Evolutionary conservation across 257 asterid species (phyloP).

Genomic region (Anisodus tanguticus): DNA sequence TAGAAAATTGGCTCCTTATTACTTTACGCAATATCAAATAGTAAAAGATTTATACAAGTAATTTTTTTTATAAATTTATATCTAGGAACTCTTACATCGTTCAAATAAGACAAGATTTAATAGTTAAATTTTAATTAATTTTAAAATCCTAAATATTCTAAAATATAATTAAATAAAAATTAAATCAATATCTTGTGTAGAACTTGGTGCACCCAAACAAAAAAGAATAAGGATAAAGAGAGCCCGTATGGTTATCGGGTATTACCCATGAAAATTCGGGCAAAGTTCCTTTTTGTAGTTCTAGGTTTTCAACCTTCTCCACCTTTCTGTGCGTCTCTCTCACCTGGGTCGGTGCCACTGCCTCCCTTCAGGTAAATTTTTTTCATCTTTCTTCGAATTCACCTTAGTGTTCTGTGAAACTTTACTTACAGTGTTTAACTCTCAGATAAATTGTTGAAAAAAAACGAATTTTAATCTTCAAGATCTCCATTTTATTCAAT

Average conservation of each 20-base stretch:
- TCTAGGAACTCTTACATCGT: neutral
- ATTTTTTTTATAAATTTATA: too few relatives aligned
- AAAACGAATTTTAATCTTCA: neutral
- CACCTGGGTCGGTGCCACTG: slow-evolving; percentile 17
- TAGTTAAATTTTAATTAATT: neutral
- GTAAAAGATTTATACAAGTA: neutral
- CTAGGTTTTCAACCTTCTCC: neutral
- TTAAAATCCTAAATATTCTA: neutral
- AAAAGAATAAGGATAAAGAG: too few relatives aligned
- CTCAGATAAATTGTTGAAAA: neutral
- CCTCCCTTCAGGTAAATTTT: neutral
- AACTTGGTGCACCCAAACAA: too few relatives aligned
- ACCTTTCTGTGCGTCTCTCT: neutral
- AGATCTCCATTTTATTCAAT: neutral
- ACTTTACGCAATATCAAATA: too few relatives aligned
- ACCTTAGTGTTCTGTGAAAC: neutral
- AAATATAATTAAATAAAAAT: neutral
- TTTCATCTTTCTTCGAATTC: neutral
- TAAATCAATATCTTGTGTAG: too few relatives aligned
- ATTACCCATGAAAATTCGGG: neutral
- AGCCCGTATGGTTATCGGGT: slow-evolving; percentile 9
- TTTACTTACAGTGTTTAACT: neutral
- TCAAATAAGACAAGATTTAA: neutral
- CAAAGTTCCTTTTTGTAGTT: neutral
- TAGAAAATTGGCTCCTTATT: too few relatives aligned